phyloP scores from a whole-genome alignment of 768 basidiomycete genomes.

The Butyriboletus loyo region DNA sequence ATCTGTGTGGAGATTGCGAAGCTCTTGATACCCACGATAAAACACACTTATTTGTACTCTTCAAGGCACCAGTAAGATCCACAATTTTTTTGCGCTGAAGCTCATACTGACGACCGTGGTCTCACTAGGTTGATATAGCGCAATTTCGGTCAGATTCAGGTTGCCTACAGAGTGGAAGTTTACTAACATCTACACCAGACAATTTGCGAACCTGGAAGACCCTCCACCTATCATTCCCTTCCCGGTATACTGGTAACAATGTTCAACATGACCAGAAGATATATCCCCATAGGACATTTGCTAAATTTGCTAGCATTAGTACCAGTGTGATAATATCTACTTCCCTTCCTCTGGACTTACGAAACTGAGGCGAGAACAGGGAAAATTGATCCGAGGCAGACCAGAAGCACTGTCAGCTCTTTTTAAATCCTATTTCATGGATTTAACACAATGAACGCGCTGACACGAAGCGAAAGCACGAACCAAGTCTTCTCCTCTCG shows the following conservation, averaged over 20 bases:
- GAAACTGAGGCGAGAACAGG: background rate
- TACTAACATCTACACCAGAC: constrained; percentile 33
- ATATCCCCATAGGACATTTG: constrained; percentile 1
- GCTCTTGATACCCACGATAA: constrained; percentile 76
- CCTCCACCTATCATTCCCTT: constrained; percentile 62
- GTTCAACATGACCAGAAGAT: background rate
- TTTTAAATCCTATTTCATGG: constrained; percentile 28
- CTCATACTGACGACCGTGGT: constrained; percentile 7
- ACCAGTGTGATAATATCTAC: background rate
- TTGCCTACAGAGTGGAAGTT: background rate
- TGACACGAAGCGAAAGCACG: constrained; percentile 14
- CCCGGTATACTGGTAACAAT: constrained; percentile 51
- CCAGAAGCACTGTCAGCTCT: constrained; percentile 22
- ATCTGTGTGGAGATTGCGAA: constrained; percentile 86
- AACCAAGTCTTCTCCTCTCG: constrained; percentile 81
- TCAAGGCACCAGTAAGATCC: constrained; percentile 71
- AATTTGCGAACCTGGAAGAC: constrained; percentile 56
- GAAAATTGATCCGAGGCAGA: background rate
- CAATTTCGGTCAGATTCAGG: constrained; percentile 53
- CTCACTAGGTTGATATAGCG: constrained; percentile 67
- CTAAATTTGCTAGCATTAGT: constrained; percentile 1
- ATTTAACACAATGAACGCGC: background rate
- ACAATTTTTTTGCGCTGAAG: background rate
- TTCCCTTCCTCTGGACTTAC: background rate
- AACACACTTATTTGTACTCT: constrained; percentile 81